Evolutionary conservation across 768 basidiomycete genomes (phyloP), one percentile per base, ranked within the genome.

Genomic region (Kwoniella bestiolae): DNA sequence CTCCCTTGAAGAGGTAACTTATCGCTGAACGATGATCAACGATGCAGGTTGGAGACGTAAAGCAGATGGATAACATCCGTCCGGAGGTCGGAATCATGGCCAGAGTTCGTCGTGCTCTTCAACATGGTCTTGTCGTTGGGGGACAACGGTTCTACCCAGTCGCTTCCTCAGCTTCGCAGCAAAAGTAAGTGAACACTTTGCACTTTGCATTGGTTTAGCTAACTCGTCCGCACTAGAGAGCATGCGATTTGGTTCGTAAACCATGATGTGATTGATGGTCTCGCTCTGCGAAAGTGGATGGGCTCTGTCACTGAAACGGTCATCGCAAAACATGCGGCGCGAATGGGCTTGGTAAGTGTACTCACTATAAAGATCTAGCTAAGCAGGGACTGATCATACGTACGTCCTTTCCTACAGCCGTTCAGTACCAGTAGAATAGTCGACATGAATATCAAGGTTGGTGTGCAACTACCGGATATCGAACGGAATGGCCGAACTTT

Each of bases 161-260:
- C 1, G 80, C 80, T 1, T 77, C 77, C 16, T 76, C 78, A 12
- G 71, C 77, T 1, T 78, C 77, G 14, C 79, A 80, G 51, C 76
- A 77, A 41, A 79, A 77, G 75, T 80, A 46, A 47, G 74, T 65
- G 38, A 8, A 4, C 14, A 41, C 8, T 6, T 7, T 11, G 12
- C 8, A 11, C 7, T 38, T 34, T 8, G 23, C 41, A 14, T 5
- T 2, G 8, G 2, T 41, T 9, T 51, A 26, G 34, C 52, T 72
- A 59, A 64, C 52, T 21, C 23, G 2, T n/a, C 1, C n/a, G 18
- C 12, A 34, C 29, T 58, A 78, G 79, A 56, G 78, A 81, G n/a
- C 75, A 77, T 51, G 73, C 78, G 1, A 74, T 79, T 6, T 81
- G 80, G 80, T 81, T 81, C 61, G 71, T 81, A 44, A 49, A 73